These are phyloP conservation scores for Porodaedalea pini DNA, from an alignment of 1,284 basidiomycete species.

Conservation along the genomic window DNA sequence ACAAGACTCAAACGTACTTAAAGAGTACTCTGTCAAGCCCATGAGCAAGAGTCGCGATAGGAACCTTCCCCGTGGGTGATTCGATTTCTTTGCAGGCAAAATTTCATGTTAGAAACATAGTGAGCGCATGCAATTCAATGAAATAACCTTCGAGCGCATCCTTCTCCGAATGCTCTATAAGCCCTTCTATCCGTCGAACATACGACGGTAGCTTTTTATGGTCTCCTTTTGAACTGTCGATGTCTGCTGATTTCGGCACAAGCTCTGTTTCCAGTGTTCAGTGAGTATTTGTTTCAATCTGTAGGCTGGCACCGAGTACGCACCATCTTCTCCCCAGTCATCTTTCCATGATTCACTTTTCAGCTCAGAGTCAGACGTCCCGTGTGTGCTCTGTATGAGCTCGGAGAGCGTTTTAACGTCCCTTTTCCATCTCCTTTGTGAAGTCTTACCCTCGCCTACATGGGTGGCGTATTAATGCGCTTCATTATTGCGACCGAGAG, in stretches of 20 bases:
- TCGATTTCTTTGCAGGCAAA: constrained; percentile 40
- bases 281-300: background rate
- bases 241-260: background rate
- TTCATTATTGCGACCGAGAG: no score
- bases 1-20: constrained; percentile 52
- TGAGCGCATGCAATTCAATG: background rate
- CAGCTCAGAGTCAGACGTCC: background rate
- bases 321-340: constrained; percentile 34
- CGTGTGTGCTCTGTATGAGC: background rate
- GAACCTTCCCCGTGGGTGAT: constrained; percentile 45
- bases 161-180: constrained; percentile 32
- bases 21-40: constrained; percentile 82
- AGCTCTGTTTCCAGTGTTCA: background rate
- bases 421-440: background rate
- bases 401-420: background rate
- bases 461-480: no score
- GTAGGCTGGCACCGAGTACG: constrained; percentile 16
- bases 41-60: constrained; percentile 72
- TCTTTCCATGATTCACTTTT: constrained; percentile 25
- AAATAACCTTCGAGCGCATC: constrained; percentile 30
- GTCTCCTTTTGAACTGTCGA: background rate
- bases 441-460: background rate
- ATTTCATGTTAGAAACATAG: background rate
- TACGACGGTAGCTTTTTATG: constrained; percentile 22
- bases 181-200: constrained; percentile 42